Conservation (phyloP, 768 basidiomycete species). For the Pilatotrama ljubarskyi region DNA sequence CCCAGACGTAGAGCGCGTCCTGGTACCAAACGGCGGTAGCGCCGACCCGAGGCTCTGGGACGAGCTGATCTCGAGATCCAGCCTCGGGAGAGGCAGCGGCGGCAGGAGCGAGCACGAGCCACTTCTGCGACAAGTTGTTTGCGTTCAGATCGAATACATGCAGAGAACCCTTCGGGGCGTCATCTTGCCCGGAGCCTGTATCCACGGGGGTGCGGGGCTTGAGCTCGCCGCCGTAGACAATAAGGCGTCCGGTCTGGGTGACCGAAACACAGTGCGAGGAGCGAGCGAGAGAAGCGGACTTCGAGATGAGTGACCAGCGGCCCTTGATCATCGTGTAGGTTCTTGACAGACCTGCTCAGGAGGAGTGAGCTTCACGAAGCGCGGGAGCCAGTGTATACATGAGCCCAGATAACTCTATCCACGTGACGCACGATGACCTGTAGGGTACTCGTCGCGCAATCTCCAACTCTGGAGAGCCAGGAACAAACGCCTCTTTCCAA, state of each 20-base stretch:
- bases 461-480: not conserved
- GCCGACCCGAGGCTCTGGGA: slow-evolving; percentile 31
- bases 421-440: not conserved
- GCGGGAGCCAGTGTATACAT: too few relatives aligned
- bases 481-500: too few relatives aligned
- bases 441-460: not conserved
- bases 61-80: not conserved
- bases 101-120: slow-evolving; percentile 29
- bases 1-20: slow-evolving; percentile 40
- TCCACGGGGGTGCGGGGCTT: slow-evolving; percentile 44
- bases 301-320: slow-evolving; percentile 33
- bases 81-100: not conserved
- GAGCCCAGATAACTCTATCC: not conserved
- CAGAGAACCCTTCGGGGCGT: slow-evolving; percentile 20
- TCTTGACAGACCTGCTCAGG: not conserved
- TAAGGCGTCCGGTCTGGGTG: slow-evolving; percentile 28
- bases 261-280: slow-evolving; percentile 45
- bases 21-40: slow-evolving; percentile 16
- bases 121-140: slow-evolving; percentile 1
- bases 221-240: slow-evolving; percentile 47
- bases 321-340: slow-evolving; percentile 18
- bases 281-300: slow-evolving; percentile 30
- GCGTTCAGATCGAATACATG: slow-evolving; percentile 29
- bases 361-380: not conserved
- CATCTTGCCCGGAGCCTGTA: slow-evolving; percentile 18